Conservation (phyloP, 768 basidiomycete genomes). For the Russula sp. region DNA sequence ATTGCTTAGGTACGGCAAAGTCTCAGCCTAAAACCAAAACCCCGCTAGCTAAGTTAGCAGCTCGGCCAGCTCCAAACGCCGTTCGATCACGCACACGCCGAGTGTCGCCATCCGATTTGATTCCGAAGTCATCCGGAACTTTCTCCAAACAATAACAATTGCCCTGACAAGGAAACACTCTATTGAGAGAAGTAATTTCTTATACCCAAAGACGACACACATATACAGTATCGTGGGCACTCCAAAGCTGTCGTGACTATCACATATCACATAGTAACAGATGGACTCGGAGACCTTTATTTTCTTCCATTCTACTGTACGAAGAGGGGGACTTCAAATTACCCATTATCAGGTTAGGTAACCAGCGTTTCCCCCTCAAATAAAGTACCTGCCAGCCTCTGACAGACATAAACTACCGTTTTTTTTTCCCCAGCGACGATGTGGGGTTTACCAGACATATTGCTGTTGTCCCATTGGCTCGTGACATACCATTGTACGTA, state of each 20-base stretch:
- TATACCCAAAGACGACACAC: background rate
- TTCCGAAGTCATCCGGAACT: background rate
- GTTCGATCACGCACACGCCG: background rate
- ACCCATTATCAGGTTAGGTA: background rate
- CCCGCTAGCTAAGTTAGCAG: background rate
- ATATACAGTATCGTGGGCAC: too few species aligned
- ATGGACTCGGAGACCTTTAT: too few species aligned
- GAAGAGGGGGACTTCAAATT: background rate
- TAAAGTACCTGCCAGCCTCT: background rate
- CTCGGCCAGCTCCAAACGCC: slow-evolving; percentile 20
- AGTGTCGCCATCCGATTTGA: background rate
- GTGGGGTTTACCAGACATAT: background rate
- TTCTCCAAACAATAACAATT: background rate
- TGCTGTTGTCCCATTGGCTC: background rate
- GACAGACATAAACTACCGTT: background rate
- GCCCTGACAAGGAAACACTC: background rate
- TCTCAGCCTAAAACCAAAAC: background rate
- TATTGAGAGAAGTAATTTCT: background rate
- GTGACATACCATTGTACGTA: background rate
- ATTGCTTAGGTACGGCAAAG: background rate
- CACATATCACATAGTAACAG: too few species aligned
- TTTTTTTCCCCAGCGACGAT: background rate
- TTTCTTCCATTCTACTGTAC: background rate
- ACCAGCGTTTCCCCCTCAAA: background rate
- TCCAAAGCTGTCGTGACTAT: too few species aligned